These are phyloP conservation scores for Cutaneotrichosporon dermatis DNA, from an alignment of 1,284 basidiomycete genomes.

Conservation along the genomic window DNA sequence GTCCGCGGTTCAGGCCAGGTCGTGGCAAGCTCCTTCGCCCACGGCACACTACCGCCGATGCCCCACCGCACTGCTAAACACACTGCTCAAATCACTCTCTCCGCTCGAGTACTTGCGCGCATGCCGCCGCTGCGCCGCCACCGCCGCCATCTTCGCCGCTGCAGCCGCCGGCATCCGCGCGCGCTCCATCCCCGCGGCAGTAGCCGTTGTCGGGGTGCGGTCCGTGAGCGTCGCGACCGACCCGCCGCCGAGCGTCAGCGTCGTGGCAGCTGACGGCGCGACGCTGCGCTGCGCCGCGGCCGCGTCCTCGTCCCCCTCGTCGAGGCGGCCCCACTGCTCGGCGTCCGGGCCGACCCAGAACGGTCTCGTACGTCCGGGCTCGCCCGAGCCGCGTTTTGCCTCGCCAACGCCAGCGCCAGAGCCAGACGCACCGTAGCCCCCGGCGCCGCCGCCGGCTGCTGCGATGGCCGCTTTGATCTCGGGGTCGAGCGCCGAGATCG, in stretches of 20 bases:
- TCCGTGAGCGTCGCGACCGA: slow-evolving; percentile 19
- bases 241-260: slow-evolving; percentile 23
- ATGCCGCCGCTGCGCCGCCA: neutral
- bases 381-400: too few relatives aligned
- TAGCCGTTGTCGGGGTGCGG: slow-evolving; percentile 12
- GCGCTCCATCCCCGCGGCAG: neutral
- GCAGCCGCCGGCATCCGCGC: neutral
- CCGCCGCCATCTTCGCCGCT: neutral
- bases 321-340: slow-evolving; percentile 22
- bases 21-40: neutral
- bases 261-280: neutral
- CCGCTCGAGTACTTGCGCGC: slow-evolving; percentile 4
- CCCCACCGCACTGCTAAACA: neutral
- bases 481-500: slow-evolving; percentile 13
- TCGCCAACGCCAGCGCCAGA: too few relatives aligned
- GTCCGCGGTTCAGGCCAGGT: slow-evolving; percentile 18
- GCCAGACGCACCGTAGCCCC: too few relatives aligned
- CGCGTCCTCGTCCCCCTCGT: slow-evolving; percentile 36
- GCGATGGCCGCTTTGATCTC: slow-evolving; percentile 1
- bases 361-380: too few relatives aligned
- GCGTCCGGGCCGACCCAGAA: too few relatives aligned
- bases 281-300: neutral
- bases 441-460: neutral
- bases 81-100: slow-evolving; percentile 20
- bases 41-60: neutral